Percentiles rank a stretch among this genome's conserved stretches.
These are phyloP conservation scores for Hyphopichia homilentoma DNA, from an alignment of 805 yeast genomes.

Conservation along the genomic window DNA sequence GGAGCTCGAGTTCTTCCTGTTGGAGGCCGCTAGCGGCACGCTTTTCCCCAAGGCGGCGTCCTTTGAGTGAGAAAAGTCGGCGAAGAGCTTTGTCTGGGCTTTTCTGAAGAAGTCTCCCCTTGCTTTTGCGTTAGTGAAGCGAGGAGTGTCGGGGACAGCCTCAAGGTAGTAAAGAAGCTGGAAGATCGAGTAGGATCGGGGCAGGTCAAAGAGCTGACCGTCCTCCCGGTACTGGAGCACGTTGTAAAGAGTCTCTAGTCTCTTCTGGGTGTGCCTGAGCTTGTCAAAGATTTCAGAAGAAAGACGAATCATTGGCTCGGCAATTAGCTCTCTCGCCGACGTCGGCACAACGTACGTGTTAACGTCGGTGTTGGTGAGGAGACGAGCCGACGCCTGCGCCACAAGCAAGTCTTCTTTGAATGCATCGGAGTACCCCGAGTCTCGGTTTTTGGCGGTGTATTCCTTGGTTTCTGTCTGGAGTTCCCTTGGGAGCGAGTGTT, in stretches of 20 bases:
- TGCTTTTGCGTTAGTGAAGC: background rate
- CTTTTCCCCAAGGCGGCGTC: slow-evolving; percentile 8
- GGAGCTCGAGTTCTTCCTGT: slow-evolving; percentile 7
- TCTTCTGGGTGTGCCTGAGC: slow-evolving; percentile 35
- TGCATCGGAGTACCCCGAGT: too few species aligned
- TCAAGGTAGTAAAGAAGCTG: slow-evolving; percentile 23
- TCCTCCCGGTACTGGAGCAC: slow-evolving; percentile 37
- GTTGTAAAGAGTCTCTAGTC: slow-evolving; percentile 46
- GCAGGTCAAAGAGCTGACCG: slow-evolving; percentile 26
- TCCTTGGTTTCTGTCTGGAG: slow-evolving; percentile 6
- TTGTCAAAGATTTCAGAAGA: slow-evolving; percentile 38
- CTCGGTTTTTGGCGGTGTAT: slow-evolving; percentile 7
- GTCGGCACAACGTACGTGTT: slow-evolving; percentile 35
- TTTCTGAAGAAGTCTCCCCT: background rate
- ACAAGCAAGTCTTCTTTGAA: slow-evolving; percentile 30
- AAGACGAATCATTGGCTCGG: slow-evolving; percentile 32
- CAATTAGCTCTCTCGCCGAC: slow-evolving; percentile 30
- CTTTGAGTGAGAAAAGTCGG: background rate
- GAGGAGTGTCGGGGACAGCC: background rate
- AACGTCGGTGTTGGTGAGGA: slow-evolving; percentile 29
- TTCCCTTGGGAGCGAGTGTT: slow-evolving; percentile 16
- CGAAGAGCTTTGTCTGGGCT: background rate
- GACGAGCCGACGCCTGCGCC: slow-evolving; percentile 31
- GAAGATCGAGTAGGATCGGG: slow-evolving; percentile 32
- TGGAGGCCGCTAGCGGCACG: slow-evolving; percentile 4